Base-by-base conservation (phyloP, 257 asterid genomes). In the Verbascum thapsus region DNA sequence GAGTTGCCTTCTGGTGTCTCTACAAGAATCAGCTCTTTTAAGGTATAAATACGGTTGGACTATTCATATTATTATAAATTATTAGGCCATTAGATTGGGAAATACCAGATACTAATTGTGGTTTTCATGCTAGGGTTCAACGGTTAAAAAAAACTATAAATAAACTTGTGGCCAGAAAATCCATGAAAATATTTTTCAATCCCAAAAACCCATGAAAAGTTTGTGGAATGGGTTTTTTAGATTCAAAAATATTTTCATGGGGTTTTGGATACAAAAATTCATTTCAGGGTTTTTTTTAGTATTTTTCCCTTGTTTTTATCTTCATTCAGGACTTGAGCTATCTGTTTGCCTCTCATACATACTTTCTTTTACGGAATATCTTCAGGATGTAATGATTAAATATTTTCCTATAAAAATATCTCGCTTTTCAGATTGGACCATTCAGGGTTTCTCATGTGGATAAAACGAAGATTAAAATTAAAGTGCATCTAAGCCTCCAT, bases 371-470 rank as follows among this genome's bases (percentile, higher is more conserved):
- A 49, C 20, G 13, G 7, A 40, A 23, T 52, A 53, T 42, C 55
- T 38, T 18, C 2, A 63, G 64, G 38, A 3, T 42, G 52, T 63
- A 55, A 42, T 43, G 55, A n/a, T 35, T 22, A 48, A 22, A 15
- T 53, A 34, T 19, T 66, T 53, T 7, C n/a, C n/a, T n/a, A n/a
- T n/a, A n/a, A n/a, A n/a, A n/a, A n/a, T n/a, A n/a, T 61, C 13
- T 17, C 22, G n/a, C n/a, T 39, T 70, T 81, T 69, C 79, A 94
- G 99, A 78, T 94, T 62, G 97, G 97, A 43, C 97, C 95, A 45
- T 84, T 82, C 70, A 79, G 82, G 67, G 77, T 71, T 60, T 76
- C 95, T 47, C 76, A 76, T 49, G 76, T 55, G 26, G 83, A 81
- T 67, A 82, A 78, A 30, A 49, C 75, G 7, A 85, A 77, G 83